Conservation (phyloP, 768 basidiomycete genomes). For the Lactarius psammicola region DNA sequence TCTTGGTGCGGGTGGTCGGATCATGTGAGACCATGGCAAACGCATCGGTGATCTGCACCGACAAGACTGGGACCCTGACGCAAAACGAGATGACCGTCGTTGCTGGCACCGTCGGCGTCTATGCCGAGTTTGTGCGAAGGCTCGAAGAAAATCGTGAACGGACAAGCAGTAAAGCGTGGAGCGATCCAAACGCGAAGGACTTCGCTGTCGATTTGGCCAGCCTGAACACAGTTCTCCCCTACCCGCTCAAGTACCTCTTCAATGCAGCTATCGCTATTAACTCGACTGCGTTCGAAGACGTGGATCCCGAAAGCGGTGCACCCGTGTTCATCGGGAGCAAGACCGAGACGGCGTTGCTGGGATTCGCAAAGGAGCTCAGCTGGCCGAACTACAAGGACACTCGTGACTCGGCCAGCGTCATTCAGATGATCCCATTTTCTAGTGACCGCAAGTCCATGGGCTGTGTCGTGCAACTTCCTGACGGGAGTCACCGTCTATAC, state of each 20-base stretch:
- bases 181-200: slow-evolving; percentile 49
- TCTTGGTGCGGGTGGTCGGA: slow-evolving; percentile 92
- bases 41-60: slow-evolving; percentile 91
- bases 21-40: slow-evolving; percentile 99
- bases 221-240: slow-evolving; percentile 62
- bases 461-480: slow-evolving; percentile 65
- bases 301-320: slow-evolving; percentile 57
- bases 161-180: slow-evolving; percentile 65
- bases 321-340: slow-evolving; percentile 82
- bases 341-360: slow-evolving; percentile 91
- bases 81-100: slow-evolving; percentile 96
- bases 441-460: slow-evolving; percentile 95
- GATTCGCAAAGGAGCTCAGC: slow-evolving; percentile 75
- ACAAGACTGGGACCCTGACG: slow-evolving; percentile 96
- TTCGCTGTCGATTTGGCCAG: slow-evolving; percentile 82
- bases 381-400: slow-evolving; percentile 73
- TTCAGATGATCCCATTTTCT: slow-evolving; percentile 93
- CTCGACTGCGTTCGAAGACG: slow-evolving; percentile 92
- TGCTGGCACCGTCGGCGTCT: slow-evolving; percentile 90
- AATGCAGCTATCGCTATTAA: slow-evolving; percentile 89
- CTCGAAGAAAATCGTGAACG: slow-evolving; percentile 69
- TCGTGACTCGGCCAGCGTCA: slow-evolving; percentile 57
- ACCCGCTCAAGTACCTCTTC: slow-evolving; percentile 60
- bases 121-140: slow-evolving; percentile 86
- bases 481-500: slow-evolving; percentile 64